Conservation (phyloP, 805 yeast species). For the Brettanomyces sp. region DNA sequence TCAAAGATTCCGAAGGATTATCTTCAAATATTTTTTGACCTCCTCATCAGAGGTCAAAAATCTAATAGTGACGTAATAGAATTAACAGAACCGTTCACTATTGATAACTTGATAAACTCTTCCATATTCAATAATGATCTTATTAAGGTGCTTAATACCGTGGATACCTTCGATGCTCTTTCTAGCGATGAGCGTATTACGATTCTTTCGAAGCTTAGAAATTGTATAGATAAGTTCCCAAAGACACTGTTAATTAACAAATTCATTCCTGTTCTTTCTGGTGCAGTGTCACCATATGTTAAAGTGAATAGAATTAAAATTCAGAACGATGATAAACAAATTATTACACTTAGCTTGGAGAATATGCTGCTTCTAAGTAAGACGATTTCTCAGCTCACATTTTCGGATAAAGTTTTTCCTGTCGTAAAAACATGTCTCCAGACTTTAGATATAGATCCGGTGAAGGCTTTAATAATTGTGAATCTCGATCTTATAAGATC, state of each 20-base stretch:
- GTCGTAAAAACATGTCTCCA: constrained; percentile 22
- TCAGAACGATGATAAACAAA: constrained; percentile 20
- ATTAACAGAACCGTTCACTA: constrained; percentile 25
- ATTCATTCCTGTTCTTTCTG: constrained; percentile 60
- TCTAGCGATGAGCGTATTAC: constrained; percentile 54
- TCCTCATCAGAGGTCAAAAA: constrained; percentile 40
- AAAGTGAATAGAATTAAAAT: constrained; percentile 19
- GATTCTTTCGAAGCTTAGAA: constrained; percentile 57
- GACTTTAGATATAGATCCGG: constrained; percentile 19
- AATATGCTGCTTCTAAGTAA: constrained; percentile 56
- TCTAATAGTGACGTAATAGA: constrained; percentile 22
- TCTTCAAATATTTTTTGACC: constrained; percentile 37
- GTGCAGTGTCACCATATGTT: constrained; percentile 25
- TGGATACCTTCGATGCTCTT: constrained; percentile 79
- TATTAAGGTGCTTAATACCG: constrained; percentile 66
- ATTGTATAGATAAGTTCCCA: constrained; percentile 50
- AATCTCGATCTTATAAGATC: constrained; percentile 18
- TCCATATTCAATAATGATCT: constrained; percentile 75
- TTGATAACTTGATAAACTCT: constrained; percentile 63
- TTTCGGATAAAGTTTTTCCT: constrained; percentile 60
- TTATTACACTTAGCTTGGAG: constrained; percentile 39
- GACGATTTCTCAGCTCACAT: constrained; percentile 64
- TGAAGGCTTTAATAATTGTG: constrained; percentile 23
- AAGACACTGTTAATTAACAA: constrained; percentile 51
- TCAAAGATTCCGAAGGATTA: constrained; percentile 53